Base-by-base conservation (phyloP, 108 stramenopile species). In the Fragilaria radians region DNA sequence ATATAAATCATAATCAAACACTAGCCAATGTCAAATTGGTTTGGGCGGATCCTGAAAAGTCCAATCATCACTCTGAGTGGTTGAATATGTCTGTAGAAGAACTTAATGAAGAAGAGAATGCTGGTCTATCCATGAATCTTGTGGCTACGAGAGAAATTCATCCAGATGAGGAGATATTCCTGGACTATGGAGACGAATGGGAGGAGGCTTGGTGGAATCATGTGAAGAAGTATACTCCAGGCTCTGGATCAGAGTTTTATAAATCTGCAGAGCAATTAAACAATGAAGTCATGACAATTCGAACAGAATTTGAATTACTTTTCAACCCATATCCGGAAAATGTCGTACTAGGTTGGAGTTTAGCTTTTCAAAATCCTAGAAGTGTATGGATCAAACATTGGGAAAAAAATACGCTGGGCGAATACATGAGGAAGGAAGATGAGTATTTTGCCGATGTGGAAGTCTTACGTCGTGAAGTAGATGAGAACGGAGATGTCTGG, bases 101-200 rank as follows among this genome's bases (percentile, higher is more conserved):
- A 11, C 80, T 84, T 63, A 72, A 71, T 19, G 51, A 71, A 27
- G 60, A 70, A 28, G 63, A 70, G 56, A 78, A 66, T 14, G 50
- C 68, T 1, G 69, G 74, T 30, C 28, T 86, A 55, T 61, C 70
- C 2, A 57, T 84, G 59, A 80, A 86, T 48, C 63, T 83, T 45
- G 80, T 89, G 18, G 84, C 88, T 5, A 67, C 70, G 24, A 61
- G 68, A 4, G 80, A 85, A 32, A 86, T 89, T 54, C 51, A 73
- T 30, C 53, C 54, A 5, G 80, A 71, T 25, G 84, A 89, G 61
- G 88, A 89, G 68, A 73, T 92, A 9, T 83, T 81, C 30, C 57
- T 92, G 45, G 83, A 92, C 58, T 92, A 92, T 48, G 91, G 91
- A 19, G 51, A 48, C 0, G 81, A 76, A 17, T 92, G 91, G 91